Conservation (phyloP, 495 filamentous ascomycete genomes). For the Glonium stellatum region DNA sequence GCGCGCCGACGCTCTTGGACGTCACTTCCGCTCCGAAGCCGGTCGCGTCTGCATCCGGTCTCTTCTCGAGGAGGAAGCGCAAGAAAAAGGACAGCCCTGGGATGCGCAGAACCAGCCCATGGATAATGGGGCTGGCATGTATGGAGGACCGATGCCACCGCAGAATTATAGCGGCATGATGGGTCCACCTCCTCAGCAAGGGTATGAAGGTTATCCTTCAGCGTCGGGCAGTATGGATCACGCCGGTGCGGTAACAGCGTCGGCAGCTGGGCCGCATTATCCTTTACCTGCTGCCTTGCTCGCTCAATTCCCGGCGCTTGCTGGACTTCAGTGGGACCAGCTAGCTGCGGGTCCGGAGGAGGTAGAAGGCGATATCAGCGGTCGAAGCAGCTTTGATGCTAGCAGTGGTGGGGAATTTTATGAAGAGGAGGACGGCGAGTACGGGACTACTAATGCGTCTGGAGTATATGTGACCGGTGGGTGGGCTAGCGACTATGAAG, state of each 20-base stretch:
- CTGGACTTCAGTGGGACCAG: constrained; percentile 69
- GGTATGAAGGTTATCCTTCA: constrained; percentile 15
- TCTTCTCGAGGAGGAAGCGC: constrained; percentile 73
- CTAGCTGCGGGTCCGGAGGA: constrained; percentile 38
- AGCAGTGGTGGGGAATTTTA: constrained; percentile 57
- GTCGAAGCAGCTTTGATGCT: constrained; percentile 83
- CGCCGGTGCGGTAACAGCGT: background rate
- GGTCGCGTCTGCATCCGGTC: constrained; percentile 95
- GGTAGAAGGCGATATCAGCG: constrained; percentile 63
- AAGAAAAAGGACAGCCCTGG: constrained; percentile 42
- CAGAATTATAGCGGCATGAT: constrained; percentile 18
- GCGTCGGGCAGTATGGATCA: constrained; percentile 14
- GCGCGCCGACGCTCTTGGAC: constrained; percentile 86
- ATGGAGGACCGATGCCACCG: constrained; percentile 2
- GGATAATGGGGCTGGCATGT: constrained; percentile 20
- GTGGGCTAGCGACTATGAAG: constrained; percentile 28
- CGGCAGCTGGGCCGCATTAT: constrained; percentile 12
- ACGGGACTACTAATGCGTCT: constrained; percentile 25
- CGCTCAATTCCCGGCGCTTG: constrained; percentile 85
- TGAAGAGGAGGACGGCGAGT: constrained; percentile 53
- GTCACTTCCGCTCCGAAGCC: constrained; percentile 95
- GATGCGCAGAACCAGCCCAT: constrained; percentile 21
- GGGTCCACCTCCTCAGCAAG: constrained; percentile 11
- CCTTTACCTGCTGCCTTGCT: constrained; percentile 76
- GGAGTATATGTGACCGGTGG: constrained; percentile 10